Evolutionary conservation across 352 stramenopile genomes (phyloP).

Genomic region (Phytophthora foliorum): DNA sequence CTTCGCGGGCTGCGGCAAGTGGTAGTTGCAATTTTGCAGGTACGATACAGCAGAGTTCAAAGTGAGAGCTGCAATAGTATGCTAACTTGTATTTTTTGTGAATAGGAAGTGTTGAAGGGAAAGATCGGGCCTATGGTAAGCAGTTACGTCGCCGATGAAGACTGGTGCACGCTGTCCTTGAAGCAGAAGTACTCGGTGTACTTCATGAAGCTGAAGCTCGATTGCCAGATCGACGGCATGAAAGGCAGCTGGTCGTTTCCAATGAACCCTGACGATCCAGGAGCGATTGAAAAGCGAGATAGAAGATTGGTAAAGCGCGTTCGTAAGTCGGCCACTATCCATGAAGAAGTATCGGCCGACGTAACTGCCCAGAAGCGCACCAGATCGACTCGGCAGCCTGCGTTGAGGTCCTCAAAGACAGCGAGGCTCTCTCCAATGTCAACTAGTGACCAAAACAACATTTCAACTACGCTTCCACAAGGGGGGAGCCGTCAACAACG

Average conservation of each 20-base stretch:
- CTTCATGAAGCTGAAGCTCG: constrained; percentile 31
- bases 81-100: neutral
- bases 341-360: too few relatives aligned
- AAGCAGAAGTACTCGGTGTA: constrained; percentile 29
- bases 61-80: neutral
- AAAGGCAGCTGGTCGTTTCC: constrained; percentile 28
- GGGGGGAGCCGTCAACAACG: too few relatives aligned
- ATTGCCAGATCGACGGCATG: constrained; percentile 24
- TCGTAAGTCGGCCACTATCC: too few relatives aligned
- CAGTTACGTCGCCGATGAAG: constrained; percentile 11
- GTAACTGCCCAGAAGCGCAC: too few relatives aligned
- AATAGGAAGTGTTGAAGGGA: constrained; percentile 16
- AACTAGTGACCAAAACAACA: too few relatives aligned
- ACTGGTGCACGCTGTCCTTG: constrained; percentile 25
- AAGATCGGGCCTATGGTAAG: constrained; percentile 17
- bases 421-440: too few relatives aligned
- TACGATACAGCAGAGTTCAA: neutral
- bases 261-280: constrained; percentile 28
- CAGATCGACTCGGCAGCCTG: too few relatives aligned
- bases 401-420: too few relatives aligned
- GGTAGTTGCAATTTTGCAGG: constrained; percentile 23
- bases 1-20: constrained; percentile 9
- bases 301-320: too few relatives aligned
- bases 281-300: constrained; percentile 15
- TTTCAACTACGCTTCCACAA: too few relatives aligned